Percentiles rank a stretch among this genome's conserved stretches.
Evolutionary conservation across 768 basidiomycete genomes (phyloP).

Genomic region (Dendrothele bispora): DNA sequence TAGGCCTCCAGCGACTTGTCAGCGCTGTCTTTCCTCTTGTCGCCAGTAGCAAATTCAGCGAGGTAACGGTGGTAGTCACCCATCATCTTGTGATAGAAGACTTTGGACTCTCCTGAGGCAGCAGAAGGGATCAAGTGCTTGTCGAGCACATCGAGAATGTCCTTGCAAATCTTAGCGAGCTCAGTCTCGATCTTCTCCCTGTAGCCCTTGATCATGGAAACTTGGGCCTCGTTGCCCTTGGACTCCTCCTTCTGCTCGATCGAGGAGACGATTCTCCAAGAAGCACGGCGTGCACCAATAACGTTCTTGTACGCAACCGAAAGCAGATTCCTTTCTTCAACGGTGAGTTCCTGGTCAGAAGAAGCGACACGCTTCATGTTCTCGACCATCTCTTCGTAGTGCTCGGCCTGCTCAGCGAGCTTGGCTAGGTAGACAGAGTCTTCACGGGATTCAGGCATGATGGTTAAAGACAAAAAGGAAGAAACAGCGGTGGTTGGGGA

Average conservation of each 20-base stretch:
- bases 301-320: slow-evolving; percentile 99
- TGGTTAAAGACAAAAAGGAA: too few species aligned
- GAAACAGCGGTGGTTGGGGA: too few species aligned
- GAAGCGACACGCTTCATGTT: slow-evolving; percentile 99
- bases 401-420: slow-evolving; percentile 98
- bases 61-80: slow-evolving; percentile 99
- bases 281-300: slow-evolving; percentile 95
- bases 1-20: slow-evolving; percentile 96
- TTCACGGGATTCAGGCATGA: slow-evolving; percentile 87
- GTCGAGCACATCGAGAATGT: slow-evolving; percentile 94
- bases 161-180: slow-evolving; percentile 96
- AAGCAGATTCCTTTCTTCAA: slow-evolving; percentile 98
- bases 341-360: slow-evolving; percentile 95
- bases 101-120: slow-evolving; percentile 94
- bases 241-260: slow-evolving; percentile 99
- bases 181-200: slow-evolving; percentile 96
- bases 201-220: slow-evolving; percentile 96
- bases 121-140: slow-evolving; percentile 97
- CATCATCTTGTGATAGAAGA: slow-evolving; percentile 99
- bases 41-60: slow-evolving; percentile 96
- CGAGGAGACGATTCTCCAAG: slow-evolving; percentile 96
- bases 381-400: slow-evolving; percentile 99
- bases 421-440: slow-evolving; percentile 99
- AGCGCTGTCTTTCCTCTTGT: slow-evolving; percentile 94
- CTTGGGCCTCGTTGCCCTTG: slow-evolving; percentile 95